Conservation (phyloP, 768 basidiomycete species). For the Inosperma sp. region DNA sequence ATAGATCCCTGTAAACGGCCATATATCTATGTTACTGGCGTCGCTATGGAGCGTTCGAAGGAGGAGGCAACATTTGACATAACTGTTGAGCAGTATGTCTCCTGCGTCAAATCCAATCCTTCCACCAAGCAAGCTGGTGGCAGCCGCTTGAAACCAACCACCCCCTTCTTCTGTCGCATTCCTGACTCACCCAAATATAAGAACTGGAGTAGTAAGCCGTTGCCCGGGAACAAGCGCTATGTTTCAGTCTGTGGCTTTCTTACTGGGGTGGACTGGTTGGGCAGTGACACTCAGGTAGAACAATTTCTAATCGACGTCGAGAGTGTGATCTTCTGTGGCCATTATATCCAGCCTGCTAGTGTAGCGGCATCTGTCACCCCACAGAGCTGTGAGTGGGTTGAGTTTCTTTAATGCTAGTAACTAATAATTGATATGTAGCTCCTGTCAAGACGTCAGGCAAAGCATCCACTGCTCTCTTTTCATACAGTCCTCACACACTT, state of each 20-base stretch:
- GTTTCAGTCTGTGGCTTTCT: not conserved
- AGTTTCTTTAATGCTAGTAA: not conserved
- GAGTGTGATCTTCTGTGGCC: not conserved
- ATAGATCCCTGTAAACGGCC: not conserved
- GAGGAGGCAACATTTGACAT: not conserved
- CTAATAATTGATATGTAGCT: not conserved
- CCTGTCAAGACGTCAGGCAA: too few species aligned
- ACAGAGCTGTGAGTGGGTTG: not conserved
- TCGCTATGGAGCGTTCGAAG: conserved; percentile 1
- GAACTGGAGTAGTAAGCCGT: not conserved
- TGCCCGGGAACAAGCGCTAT: conserved; percentile 2
- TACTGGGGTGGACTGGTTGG: not conserved
- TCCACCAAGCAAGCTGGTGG: not conserved
- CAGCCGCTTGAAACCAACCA: conserved; percentile 1
- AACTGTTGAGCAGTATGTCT: conserved; percentile 4
- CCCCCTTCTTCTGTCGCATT: conserved; percentile 1
- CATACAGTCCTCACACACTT: not conserved
- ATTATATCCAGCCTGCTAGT: not conserved
- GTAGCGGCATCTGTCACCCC: not conserved
- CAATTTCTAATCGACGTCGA: not conserved
- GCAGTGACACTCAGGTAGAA: not conserved
- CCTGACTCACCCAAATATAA: conserved; percentile 1
- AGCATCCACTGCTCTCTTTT: conserved; percentile 4
- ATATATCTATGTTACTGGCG: not conserved
- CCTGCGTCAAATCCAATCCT: not conserved